Base-by-base conservation (phyloP, 805 yeast genomes). In the Saccharomycopsis javanensis region DNA sequence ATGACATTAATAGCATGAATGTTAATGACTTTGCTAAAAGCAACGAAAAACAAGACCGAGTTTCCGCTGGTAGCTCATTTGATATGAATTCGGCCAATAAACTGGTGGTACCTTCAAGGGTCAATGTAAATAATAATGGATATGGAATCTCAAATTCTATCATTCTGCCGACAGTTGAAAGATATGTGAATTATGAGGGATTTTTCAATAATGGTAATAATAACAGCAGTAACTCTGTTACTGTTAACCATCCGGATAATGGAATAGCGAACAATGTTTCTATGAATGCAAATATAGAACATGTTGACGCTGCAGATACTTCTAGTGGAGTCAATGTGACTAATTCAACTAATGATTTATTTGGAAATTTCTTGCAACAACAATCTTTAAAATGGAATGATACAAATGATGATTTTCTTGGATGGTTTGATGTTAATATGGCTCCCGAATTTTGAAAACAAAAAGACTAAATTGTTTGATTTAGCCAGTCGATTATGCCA, bases 361-460 rank as follows among this genome's bases (percentile, higher is more conserved):
- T 82, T 64, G 83, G 85, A 64, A 75, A 75, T 18, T 85, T 86
- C 63, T 82, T 86, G 70, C 89, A 85, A 67, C 89, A 85, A 68
- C 94, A 87, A 63, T 86, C 90, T 28, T 81, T 84, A 34, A 91
- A 89, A 31, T 88, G 96, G 96, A 78, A 84, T 67, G 90, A 88
- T 66, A 84, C 82, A 33, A 88, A 83, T 51, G 97, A 91, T 66
- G 97, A 91, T 67, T 86, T 91, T 65, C 72, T 91, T 51, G 97
- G 97, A 11, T 91, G 96, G 96, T 86, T 91, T 74, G 96, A 88
- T 67, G 82, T 83, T 68, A 85, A 85, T 65, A 80, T 79, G 85
- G 82, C 80, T 3, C 84, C 83, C 0, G 84, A 79, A 60, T 81
- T 81, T 64, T 80, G 61, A 69, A n/a, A n/a, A 15, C 18, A 7